phyloP scores from a whole-genome alignment of 1,139 yeast species.

The Suhomyces atakaporum region DNA sequence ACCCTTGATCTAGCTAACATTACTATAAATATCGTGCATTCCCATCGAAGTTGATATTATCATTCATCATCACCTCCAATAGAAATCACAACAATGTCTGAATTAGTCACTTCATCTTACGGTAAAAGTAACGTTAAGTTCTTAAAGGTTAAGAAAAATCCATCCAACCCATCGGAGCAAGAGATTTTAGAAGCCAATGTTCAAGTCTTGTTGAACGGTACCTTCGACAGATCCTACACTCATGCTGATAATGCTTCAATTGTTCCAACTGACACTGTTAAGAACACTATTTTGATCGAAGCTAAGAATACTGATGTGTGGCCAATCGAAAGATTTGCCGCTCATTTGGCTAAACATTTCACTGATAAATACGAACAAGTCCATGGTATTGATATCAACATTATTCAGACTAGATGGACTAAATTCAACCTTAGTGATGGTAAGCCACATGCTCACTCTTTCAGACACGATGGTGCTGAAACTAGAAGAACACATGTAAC shows the following conservation, averaged over 20 bases:
- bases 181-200: slow-evolving; percentile 86
- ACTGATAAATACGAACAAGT: slow-evolving; percentile 74
- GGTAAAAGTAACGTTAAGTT: slow-evolving; percentile 93
- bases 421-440: slow-evolving; percentile 70
- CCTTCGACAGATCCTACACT: slow-evolving; percentile 77
- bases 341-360: slow-evolving; percentile 80
- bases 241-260: slow-evolving; percentile 84
- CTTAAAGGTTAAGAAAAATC: slow-evolving; percentile 79
- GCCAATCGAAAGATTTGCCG: slow-evolving; percentile 91
- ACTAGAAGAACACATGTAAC: slow-evolving; percentile 61
- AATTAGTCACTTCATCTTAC: slow-evolving; percentile 58
- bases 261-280: slow-evolving; percentile 93
- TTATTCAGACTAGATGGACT: slow-evolving; percentile 77
- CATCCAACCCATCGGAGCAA: slow-evolving; percentile 67
- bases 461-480: slow-evolving; percentile 82
- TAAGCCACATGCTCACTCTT: slow-evolving; percentile 76
- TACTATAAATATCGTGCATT: slow-evolving; percentile 5
- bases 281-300: slow-evolving; percentile 79
- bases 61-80: not conserved
- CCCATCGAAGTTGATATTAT: not conserved
- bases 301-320: slow-evolving; percentile 81
- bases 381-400: slow-evolving; percentile 64
- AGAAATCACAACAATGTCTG: slow-evolving; percentile 8
- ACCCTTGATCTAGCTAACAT: not conserved
- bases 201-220: slow-evolving; percentile 71